These are phyloP conservation scores for Teratosphaeria epicoccoides DNA, from an alignment of 2,329 filamentous ascomycete genomes.

Conservation along the genomic window DNA sequence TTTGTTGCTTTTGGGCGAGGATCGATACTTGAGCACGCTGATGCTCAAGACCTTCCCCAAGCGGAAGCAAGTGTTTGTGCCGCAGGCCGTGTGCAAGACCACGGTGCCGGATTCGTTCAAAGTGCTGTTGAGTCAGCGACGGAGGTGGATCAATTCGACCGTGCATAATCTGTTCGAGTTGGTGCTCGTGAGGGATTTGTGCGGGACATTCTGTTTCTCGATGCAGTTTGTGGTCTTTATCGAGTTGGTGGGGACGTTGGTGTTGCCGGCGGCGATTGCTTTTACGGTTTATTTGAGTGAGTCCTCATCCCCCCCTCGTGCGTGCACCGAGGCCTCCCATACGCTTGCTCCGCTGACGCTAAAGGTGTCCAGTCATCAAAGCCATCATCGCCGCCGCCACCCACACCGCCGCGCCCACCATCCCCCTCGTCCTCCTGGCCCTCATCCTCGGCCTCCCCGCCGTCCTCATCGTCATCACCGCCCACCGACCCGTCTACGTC, in stretches of 20 bases:
- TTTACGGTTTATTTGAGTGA: constrained; percentile 94
- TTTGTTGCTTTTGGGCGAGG: constrained; percentile 77
- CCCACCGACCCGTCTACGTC: constrained; percentile 85
- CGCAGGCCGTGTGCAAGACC: constrained; percentile 97
- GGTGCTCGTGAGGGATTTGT: constrained; percentile 86
- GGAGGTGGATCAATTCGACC: constrained; percentile 98
- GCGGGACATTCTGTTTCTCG: constrained; percentile 98
- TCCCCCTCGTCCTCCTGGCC: constrained; percentile 77
- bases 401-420: constrained; percentile 57
- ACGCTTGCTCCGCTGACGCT: neutral
- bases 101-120: constrained; percentile 88
- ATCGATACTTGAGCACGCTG: constrained; percentile 89
- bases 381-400: constrained; percentile 60
- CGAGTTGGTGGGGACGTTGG: constrained; percentile 86
- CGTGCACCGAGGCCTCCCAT: neutral
- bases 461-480: constrained; percentile 82
- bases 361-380: constrained; percentile 61
- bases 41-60: constrained; percentile 99
- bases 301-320: constrained; percentile 27
- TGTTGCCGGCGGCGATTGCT: constrained; percentile 87
- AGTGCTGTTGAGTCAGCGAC: constrained; percentile 84
- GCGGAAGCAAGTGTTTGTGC: constrained; percentile 96
- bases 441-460: constrained; percentile 90
- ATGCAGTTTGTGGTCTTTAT: constrained; percentile 99
- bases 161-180: constrained; percentile 98